Base-by-base conservation (phyloP, 2,329 filamentous ascomycete species). In the Colletotrichum sp. region DNA sequence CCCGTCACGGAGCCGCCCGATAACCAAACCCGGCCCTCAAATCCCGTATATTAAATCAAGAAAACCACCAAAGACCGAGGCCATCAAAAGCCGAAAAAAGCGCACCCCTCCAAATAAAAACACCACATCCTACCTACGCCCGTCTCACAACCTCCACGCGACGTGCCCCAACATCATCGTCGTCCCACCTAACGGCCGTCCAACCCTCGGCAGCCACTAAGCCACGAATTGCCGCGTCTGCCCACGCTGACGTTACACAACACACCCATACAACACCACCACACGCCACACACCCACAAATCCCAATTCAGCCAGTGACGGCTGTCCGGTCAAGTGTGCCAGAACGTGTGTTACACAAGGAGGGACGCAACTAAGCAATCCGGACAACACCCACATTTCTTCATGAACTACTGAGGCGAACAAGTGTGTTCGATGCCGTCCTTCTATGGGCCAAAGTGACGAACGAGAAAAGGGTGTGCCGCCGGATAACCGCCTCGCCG, bases 221-320 rank as follows among this genome's bases (percentile, higher is more conserved):
- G 72, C 72, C 72, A 67, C 62, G 36, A 72, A 67, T 64, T 72
- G 62, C 72, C 72, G 72, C 52, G 28, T 75, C 72, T 75, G 69
- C 52, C 72, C 72, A 69, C 24, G n/a, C 52, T 67, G 60, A 67
- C 72, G 68, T 67, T 57, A 44, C 72, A 66, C 52, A 72, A 60
- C 39, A 67, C 64, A 55, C 64, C 28, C 32, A 16, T 21, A 24
- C 62, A 44, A 24, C 62, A 44, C 62, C 39, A 28, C 62, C 39
- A 44, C 8, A 21, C 44, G 12, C 10, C 44, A 52, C n/a, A 21
- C 44, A 4, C 44, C n/a, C n/a, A 21, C 4, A 24, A 34, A 63
- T 3, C 16, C 57, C 57, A 32, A 32, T 32, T 21, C 28, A 63
- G n/a, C 28, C 59, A 28, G 13, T 59, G 55, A 59, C 55, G 55